Base-by-base conservation (phyloP, 306 rosid genomes). In the Inga laurina region DNA sequence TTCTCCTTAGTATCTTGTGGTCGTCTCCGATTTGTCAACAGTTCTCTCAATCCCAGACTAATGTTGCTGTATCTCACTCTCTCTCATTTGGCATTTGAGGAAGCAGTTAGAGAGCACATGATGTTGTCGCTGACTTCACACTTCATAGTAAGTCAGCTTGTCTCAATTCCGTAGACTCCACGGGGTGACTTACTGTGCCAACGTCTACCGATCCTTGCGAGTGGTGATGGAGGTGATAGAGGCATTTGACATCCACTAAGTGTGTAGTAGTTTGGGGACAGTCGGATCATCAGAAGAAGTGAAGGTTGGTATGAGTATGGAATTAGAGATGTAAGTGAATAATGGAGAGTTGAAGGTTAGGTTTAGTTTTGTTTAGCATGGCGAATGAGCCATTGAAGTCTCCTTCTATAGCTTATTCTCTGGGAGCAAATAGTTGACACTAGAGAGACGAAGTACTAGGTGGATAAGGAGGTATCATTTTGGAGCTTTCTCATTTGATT, bases 71-170 rank as follows among this genome's bases (percentile, higher is more conserved):
- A 5, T 39, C 43, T 39, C 7, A 7, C 43, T 39, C 43, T 32
- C 34, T 32, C 98, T 0, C 92, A 92, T 69, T 83, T 89, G 0
- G 93, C 92, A 0, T 87, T 97, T 0, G 93, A 95, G 77, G 93
- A 93, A 95, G 97, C 97, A 0, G 98, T 97, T 0, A 86, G 98
- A 0, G 98, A 97, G 0, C 97, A 95, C 21, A 32, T 32, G 98
- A 95, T 52, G 94, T 95, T 37, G 97, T 32, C 34, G 1, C 97
- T 0, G 93, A 92, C 1, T 81, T 95, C 6, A 86, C 90, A 0
- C 83, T 93, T 4, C 64, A 90, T 0, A 97, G 94, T 0, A 92
- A 81, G 62, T 87, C 87, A 0, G 93, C 94, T 1, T 93, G 98
- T 44, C 92, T 95, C 21, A 95, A 95, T 45, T 95, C 93, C 10